phyloP scores from a whole-genome alignment of 2,329 filamentous ascomycete genomes.

The Fusarium sp. region DNA sequence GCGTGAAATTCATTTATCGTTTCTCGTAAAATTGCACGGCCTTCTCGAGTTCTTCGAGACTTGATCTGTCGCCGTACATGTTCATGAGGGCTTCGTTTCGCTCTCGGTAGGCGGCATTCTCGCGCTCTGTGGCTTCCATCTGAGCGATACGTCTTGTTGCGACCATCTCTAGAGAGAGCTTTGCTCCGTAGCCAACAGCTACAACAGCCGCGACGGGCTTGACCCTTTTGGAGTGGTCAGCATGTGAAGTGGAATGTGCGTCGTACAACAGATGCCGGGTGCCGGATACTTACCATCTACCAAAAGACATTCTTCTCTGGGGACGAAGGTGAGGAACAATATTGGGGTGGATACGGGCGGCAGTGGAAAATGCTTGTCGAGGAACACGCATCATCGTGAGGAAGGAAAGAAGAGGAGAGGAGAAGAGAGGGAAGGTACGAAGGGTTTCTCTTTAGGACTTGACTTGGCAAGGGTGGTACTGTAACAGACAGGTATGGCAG shows the following conservation, averaged over 20 bases:
- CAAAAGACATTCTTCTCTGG: conserved; percentile 41
- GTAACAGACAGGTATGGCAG: not conserved
- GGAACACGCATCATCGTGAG: conserved; percentile 43
- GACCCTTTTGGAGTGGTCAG: conserved; percentile 46
- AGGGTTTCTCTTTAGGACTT: conserved; percentile 23
- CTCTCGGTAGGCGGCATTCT: conserved; percentile 51
- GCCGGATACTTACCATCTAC: conserved; percentile 36
- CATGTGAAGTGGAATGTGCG: not conserved
- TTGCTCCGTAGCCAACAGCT: conserved; percentile 52
- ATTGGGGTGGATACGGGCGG: conserved; percentile 45
- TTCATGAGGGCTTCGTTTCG: conserved; percentile 59
- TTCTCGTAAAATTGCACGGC: conserved; percentile 61
- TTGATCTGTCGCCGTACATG: conserved; percentile 62
- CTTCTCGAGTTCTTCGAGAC: conserved; percentile 60
- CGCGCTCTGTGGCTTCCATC: conserved; percentile 49
- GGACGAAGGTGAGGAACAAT: conserved; percentile 46
- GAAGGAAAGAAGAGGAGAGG: conserved; percentile 15
- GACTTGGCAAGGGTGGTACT: conserved; percentile 32
- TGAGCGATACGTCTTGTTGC: conserved; percentile 46
- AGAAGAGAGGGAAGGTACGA: not conserved
- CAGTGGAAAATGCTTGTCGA: conserved; percentile 46
- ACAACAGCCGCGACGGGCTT: conserved; percentile 49
- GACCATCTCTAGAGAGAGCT: conserved; percentile 48
- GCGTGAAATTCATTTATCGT: conserved; percentile 39
- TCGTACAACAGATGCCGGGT: not conserved